Evolutionary conservation across 2,329 filamentous ascomycete species (phyloP).

Genomic region (Pseudogymnoascus sp.): DNA sequence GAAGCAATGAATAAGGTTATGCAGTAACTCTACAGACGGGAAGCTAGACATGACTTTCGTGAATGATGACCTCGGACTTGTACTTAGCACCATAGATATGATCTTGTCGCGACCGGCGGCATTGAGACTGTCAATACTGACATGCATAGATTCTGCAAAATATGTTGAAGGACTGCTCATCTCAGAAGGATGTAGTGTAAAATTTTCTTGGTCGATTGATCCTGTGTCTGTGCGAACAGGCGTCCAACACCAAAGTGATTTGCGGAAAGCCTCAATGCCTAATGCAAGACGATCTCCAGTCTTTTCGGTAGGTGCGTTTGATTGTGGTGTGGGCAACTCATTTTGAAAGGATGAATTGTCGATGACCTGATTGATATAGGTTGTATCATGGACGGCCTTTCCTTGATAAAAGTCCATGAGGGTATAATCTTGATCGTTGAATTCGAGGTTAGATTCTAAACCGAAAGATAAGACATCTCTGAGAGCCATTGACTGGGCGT

Average conservation of each 20-base stretch:
- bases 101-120: slow-evolving; percentile 13
- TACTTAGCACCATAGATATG: slow-evolving; percentile 17
- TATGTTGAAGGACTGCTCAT: not conserved
- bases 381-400: not conserved
- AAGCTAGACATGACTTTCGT: slow-evolving; percentile 14
- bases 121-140: not conserved
- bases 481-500: not conserved
- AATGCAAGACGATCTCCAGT: not conserved
- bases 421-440: slow-evolving; percentile 15
- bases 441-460: slow-evolving; percentile 14
- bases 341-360: not conserved
- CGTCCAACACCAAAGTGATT: not conserved
- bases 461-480: slow-evolving; percentile 16
- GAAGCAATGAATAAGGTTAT: slow-evolving; percentile 17
- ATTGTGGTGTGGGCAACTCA: not conserved
- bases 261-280: not conserved
- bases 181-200: not conserved
- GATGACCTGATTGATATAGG: not conserved
- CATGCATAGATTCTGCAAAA: not conserved
- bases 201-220: not conserved
- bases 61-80: not conserved
- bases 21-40: slow-evolving; percentile 17
- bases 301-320: not conserved
- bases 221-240: not conserved
- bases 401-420: slow-evolving; percentile 12